phyloP scores from a whole-genome alignment of 768 basidiomycete genomes.

The Clitopilus hobsonii region DNA sequence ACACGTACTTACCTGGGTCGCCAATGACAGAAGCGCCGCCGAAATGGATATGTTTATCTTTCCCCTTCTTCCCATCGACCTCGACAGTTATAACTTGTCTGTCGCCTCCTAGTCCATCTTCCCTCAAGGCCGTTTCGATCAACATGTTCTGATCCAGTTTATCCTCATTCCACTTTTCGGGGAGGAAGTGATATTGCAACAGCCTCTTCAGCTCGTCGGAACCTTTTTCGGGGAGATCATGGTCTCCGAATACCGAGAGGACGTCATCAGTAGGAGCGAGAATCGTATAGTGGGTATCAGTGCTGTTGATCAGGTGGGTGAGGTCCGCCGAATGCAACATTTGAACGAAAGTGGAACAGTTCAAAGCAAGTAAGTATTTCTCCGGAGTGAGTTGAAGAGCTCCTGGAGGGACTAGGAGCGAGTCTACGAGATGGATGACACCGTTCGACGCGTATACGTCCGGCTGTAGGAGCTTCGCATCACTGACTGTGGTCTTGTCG shows the following conservation, averaged over 20 bases:
- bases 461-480: constrained; percentile 58
- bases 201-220: constrained; percentile 66
- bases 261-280: constrained; percentile 91
- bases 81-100: constrained; percentile 68
- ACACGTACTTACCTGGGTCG: constrained; percentile 55
- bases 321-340: constrained; percentile 83
- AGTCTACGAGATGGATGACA: constrained; percentile 85
- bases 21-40: constrained; percentile 80
- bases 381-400: constrained; percentile 85
- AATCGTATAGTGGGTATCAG: constrained; percentile 73
- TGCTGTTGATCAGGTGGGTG: constrained; percentile 63
- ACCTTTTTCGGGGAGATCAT: constrained; percentile 58
- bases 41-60: constrained; percentile 63
- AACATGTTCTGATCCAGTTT: constrained; percentile 73
- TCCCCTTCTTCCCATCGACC: constrained; percentile 49
- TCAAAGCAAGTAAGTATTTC: constrained; percentile 88
- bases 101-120: constrained; percentile 63
- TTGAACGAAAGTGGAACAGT: constrained; percentile 88
- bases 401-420: constrained; percentile 73
- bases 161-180: constrained; percentile 67
- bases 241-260: constrained; percentile 48
- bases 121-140: constrained; percentile 73
- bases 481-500: constrained; percentile 51
- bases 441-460: constrained; percentile 95
- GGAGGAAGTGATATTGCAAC: constrained; percentile 88